These are phyloP conservation scores for Raphanus sativus DNA, from an alignment of 345 rosid genomes.

Conservation along the genomic window DNA sequence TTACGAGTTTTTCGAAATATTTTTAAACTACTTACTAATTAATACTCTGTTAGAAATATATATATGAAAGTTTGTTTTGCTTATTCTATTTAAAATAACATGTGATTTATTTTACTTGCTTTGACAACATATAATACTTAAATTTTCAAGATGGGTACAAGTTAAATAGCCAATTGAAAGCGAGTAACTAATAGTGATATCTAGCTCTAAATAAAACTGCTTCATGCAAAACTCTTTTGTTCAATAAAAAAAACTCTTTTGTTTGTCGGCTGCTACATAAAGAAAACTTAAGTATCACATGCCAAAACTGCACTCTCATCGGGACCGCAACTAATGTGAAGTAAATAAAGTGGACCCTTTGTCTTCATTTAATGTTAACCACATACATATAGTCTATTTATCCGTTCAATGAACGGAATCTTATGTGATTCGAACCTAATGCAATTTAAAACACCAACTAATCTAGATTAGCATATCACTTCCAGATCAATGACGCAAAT, in stretches of 20 bases:
- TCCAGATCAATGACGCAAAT: neutral
- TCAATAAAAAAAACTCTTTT: neutral
- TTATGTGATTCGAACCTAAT: neutral
- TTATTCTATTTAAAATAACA: too few species aligned
- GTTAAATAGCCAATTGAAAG: too few species aligned
- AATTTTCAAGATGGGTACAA: too few species aligned
- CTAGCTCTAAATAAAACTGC: neutral
- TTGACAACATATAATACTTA: too few species aligned
- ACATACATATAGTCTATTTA: neutral
- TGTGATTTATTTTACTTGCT: too few species aligned
- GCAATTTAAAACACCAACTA: neutral
- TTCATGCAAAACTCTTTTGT: neutral
- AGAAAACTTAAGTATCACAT: neutral
- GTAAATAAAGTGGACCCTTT: constrained; percentile 18
- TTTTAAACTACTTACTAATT: too few species aligned
- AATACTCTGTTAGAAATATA: too few species aligned
- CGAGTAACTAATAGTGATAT: too few species aligned
- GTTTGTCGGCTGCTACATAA: neutral
- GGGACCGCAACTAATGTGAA: constrained; percentile 13
- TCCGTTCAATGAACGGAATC: constrained; percentile 1
- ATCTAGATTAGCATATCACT: neutral
- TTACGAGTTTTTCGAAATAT: too few species aligned
- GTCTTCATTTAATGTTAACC: neutral
- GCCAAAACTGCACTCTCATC: constrained; percentile 10
- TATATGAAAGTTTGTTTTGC: too few species aligned